Base-by-base conservation (phyloP, 306 rosid genomes). In the Acacia melanoxylon region DNA sequence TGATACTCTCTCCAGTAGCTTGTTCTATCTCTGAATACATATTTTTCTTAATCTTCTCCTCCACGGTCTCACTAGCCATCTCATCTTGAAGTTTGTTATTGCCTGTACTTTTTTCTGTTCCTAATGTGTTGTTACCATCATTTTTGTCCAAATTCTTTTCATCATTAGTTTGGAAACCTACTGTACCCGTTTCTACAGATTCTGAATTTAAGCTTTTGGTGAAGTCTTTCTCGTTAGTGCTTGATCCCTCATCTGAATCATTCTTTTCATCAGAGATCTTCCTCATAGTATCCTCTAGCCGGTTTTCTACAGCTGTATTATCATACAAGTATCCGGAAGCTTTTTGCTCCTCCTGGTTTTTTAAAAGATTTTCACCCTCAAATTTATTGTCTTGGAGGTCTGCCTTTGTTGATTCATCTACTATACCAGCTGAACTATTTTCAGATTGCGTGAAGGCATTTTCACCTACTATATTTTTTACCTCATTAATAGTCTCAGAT, bases 341-440 rank as follows among this genome's bases (percentile, higher is more conserved):
- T 19, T 83, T 81, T 74, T 58, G 86, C 35, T 79, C 83, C 54
- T 78, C 86, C 75, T 51, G 86, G 72, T 79, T 70, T 79, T 81
- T 72, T 51, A 11, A 25, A 73, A 49, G 62, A 42, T 35, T 78
- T 74, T 81, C 84, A 51, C 74, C 78, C 71, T 70, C 69, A 69
- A 83, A 77, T 65, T 85, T 76, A 40, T 69, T 29, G 27, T 54
- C 82, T 75, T 61, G 76, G 82, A 58, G 77, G 72, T 89, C 94
- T 54, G 16, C 69, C 56, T 27, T 81, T 51, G 81, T 66, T 35
- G 88, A 73, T 48, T 77, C 86, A 75, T 83, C 89, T 3, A 70
- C 49, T 61, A 84, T 74, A 74, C 83, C 93, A 48, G 82, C 91
- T 44, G 83, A 85, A 77, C 68, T 78, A 72, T 86, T 89, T 84